Evolutionary conservation across 2,329 filamentous ascomycete genomes (phyloP).

Genomic region (Sporothrix mexicana): DNA sequence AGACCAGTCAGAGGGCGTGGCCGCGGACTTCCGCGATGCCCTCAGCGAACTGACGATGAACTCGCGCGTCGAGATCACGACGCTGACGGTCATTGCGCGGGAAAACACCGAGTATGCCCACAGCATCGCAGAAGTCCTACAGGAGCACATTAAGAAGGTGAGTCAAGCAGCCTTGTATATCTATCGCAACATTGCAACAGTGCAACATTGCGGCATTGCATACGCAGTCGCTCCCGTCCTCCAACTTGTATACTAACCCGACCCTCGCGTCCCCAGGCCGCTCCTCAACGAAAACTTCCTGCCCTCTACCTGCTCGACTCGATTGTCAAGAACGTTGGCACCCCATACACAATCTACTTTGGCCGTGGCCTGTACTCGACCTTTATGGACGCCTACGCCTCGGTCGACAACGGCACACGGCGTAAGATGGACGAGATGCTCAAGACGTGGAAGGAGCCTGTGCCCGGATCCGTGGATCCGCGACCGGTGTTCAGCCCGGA

Average conservation of each 20-base stretch:
- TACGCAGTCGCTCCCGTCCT: no score
- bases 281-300: conserved; percentile 86
- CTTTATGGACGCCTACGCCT: conserved; percentile 94
- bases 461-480: conserved; percentile 91
- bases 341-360: conserved; percentile 94
- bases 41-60: conserved; percentile 90
- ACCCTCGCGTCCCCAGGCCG: conserved; percentile 62
- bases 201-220: no score
- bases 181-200: no score
- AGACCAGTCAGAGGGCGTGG: conserved; percentile 76
- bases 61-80: conserved; percentile 94
- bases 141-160: conserved; percentile 95
- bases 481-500: conserved; percentile 89
- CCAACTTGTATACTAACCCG: neutral
- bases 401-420: conserved; percentile 81
- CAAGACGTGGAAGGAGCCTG: conserved; percentile 96
- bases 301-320: conserved; percentile 98
- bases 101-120: conserved; percentile 96
- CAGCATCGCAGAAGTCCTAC: conserved; percentile 86
- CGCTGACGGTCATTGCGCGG: conserved; percentile 94
- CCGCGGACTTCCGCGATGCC: conserved; percentile 91
- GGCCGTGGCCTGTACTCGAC: conserved; percentile 89
- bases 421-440: conserved; percentile 97
- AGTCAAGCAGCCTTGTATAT: conserved; percentile 49
- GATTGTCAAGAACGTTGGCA: conserved; percentile 97